Base-by-base conservation (phyloP, 2,329 filamentous ascomycete genomes). In the Stagonosporopsis chrysanthemi region DNA sequence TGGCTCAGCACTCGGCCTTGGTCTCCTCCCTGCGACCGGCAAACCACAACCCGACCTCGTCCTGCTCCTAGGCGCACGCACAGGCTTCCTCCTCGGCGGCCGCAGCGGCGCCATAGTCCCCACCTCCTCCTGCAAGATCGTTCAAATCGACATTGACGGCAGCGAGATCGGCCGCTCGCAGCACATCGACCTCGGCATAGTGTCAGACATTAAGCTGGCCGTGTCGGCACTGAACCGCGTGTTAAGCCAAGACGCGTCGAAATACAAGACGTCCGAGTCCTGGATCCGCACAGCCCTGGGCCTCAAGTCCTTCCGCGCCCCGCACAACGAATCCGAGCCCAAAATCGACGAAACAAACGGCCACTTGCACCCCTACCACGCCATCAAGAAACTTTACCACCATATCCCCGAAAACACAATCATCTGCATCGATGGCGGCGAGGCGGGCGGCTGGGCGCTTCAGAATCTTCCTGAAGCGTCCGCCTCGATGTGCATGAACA, bases 101-200 rank as follows among this genome's bases (percentile, higher is more conserved):
- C 68, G 74, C 15, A 67, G 67, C 36, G 75, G 75, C 14, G 71
- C 70, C 26, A 71, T 80, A 33, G 71, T 81, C 7, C 79, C 79
- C 0, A 70, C 67, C 2, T 65, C 63, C 19, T 62, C 61, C 22
- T 78, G 75, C 61, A 76, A 70, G 33, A 63, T 80, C 15, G 67
- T 79, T 2, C 79, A 81, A 40, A 69, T 81, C 15, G 79, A 81
- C 52, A 64, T 76, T 6, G 79, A 81, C 44, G 78, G 76, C 6
- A 56, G 60, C 2, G 79, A 81, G 57, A 80, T 81, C 4, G 78
- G 78, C 2, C 75, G 77, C n/a, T 75, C 76, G 0, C 66, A 73
- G 23, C 69, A 75, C 11, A 67, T 80, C 23, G 72, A 78, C 26
- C 60, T 80, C 4, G 79, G 78, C 1, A 77, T 81, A 29, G 71